Evolutionary conservation across 2,329 filamentous ascomycete species (phyloP).

Genomic region (Nannizziopsis barbatae): DNA sequence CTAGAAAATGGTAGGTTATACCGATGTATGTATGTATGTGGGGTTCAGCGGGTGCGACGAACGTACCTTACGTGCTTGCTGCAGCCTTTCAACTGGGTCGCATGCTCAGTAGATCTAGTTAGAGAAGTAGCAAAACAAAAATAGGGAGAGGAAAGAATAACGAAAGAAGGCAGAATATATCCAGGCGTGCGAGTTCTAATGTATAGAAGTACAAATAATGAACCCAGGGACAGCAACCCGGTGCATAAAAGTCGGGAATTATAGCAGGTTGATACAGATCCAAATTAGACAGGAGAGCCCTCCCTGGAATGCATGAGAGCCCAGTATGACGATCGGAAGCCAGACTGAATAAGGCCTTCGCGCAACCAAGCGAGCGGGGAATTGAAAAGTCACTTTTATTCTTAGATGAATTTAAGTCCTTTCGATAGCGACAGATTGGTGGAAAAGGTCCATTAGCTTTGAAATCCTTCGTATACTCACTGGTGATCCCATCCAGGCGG

Average conservation of each 20-base stretch:
- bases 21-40: too few relatives aligned
- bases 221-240: neutral
- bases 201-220: neutral
- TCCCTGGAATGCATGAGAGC: too few relatives aligned
- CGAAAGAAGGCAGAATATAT: neutral
- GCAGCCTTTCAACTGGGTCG: neutral
- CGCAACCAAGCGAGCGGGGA: too few relatives aligned
- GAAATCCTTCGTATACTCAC: too few relatives aligned
- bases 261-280: neutral
- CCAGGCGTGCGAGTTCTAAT: neutral
- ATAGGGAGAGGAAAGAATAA: neutral
- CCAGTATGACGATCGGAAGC: neutral
- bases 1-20: too few relatives aligned
- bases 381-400: too few relatives aligned
- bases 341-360: neutral
- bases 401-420: too few relatives aligned
- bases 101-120: neutral
- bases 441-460: too few relatives aligned
- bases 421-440: too few relatives aligned
- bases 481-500: too few relatives aligned
- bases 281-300: neutral
- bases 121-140: neutral
- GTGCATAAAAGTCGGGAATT: neutral
- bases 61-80: neutral
- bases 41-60: neutral